Conservation (phyloP, 768 basidiomycete species). For the Nevesoporus exiguus region DNA sequence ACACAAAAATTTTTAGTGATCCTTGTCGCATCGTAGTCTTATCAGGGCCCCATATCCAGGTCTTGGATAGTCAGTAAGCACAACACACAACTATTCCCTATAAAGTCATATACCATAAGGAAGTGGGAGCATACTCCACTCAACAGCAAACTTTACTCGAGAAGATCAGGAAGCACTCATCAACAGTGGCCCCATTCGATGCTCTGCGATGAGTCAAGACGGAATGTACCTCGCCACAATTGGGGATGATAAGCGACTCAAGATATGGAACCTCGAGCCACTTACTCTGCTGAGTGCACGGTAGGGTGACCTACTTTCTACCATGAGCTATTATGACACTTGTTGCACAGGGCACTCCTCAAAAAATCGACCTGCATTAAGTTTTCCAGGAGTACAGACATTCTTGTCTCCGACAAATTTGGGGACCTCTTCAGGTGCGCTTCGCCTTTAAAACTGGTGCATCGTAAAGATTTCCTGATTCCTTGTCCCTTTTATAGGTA, state of each 20-base stretch:
- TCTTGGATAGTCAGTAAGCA: constrained; percentile 53
- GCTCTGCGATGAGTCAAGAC: constrained; percentile 47
- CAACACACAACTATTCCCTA: neutral
- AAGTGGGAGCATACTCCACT: constrained; percentile 48
- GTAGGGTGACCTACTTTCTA: constrained; percentile 35
- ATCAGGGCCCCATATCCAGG: constrained; percentile 61
- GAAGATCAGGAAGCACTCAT: constrained; percentile 33
- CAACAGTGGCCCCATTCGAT: constrained; percentile 57
- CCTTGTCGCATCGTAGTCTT: constrained; percentile 39
- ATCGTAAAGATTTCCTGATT: neutral
- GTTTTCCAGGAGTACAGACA: constrained; percentile 59
- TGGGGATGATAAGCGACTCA: constrained; percentile 80
- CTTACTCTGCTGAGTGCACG: constrained; percentile 58
- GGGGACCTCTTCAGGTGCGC: constrained; percentile 85
- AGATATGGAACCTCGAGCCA: constrained; percentile 63
- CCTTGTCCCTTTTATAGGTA: constrained; percentile 43
- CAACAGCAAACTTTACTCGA: constrained; percentile 37
- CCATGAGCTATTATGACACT: neutral
- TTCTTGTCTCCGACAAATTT: constrained; percentile 90
- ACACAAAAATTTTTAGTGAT: constrained; percentile 44
- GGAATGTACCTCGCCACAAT: constrained; percentile 54
- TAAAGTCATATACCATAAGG: constrained; percentile 31
- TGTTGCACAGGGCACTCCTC: constrained; percentile 59
- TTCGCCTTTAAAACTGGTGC: neutral
- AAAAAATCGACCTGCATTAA: constrained; percentile 75